These are phyloP conservation scores for Monosporascus sp. DNA, from an alignment of 2,329 filamentous ascomycete species.

Conservation along the genomic window DNA sequence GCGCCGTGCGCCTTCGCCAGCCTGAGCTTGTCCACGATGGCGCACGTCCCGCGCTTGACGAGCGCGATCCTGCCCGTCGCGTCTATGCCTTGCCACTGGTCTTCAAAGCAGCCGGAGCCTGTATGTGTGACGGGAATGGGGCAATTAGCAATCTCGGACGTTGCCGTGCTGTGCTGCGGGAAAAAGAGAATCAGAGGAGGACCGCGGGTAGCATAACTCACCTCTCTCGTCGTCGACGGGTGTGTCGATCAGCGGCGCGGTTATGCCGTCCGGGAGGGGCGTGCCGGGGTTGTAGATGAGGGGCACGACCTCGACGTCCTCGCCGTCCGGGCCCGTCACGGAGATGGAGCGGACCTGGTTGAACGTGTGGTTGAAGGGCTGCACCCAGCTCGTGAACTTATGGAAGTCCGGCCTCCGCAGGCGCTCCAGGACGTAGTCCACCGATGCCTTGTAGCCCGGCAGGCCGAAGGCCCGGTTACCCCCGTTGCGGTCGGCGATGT, in stretches of 20 bases:
- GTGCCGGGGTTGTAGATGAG: slow-evolving; percentile 45
- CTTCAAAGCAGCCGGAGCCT: slow-evolving; percentile 36
- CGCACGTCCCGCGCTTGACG: slow-evolving; percentile 39
- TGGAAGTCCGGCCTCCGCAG: slow-evolving; percentile 32
- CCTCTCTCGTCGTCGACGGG: slow-evolving; percentile 31
- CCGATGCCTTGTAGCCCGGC: slow-evolving; percentile 53
- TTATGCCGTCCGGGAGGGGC: slow-evolving; percentile 28
- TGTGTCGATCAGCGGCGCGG: slow-evolving; percentile 30
- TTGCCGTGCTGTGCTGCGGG: no score
- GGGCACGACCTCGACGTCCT: slow-evolving; percentile 36
- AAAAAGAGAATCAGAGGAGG: no score
- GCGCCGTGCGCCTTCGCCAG: slow-evolving; percentile 38
- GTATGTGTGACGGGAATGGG: not conserved
- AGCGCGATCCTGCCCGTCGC: slow-evolving; percentile 39
- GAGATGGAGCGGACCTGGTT: slow-evolving; percentile 36
- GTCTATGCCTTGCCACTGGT: slow-evolving; percentile 40
- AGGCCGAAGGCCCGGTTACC: slow-evolving; percentile 57
- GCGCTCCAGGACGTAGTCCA: slow-evolving; percentile 51
- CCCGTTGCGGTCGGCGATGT: slow-evolving; percentile 49
- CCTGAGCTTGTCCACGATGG: slow-evolving; percentile 38
- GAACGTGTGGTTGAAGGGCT: slow-evolving; percentile 43
- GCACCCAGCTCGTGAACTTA: slow-evolving; percentile 39
- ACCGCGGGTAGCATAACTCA: slow-evolving; percentile 1
- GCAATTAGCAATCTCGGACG: no score
- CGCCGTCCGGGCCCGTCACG: slow-evolving; percentile 40